Percentiles rank a stretch among this genome's conserved stretches.
Conservation (phyloP, 768 basidiomycete species). For the Boletus rubroflammeus region DNA sequence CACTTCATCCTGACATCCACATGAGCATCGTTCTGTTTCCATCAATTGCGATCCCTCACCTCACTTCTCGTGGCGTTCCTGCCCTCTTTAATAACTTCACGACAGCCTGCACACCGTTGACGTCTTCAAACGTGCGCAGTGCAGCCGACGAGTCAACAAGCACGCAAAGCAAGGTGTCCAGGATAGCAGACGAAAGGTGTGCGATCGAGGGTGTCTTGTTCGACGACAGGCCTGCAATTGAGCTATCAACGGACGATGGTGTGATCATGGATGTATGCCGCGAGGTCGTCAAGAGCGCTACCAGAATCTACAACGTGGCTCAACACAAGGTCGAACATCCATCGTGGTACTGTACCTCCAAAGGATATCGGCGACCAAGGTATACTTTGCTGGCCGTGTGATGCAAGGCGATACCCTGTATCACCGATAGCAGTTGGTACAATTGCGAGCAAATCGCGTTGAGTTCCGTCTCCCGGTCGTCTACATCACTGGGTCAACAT, state of each 20-base stretch:
- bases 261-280: slow-evolving; percentile 50
- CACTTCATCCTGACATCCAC: slow-evolving; percentile 78
- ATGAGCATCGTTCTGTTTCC: not conserved
- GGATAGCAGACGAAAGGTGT: slow-evolving; percentile 65
- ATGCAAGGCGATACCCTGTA: slow-evolving; percentile 74
- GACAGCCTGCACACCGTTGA: slow-evolving; percentile 72
- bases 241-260: slow-evolving; percentile 8
- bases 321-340: slow-evolving; percentile 1
- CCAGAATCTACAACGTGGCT: slow-evolving; percentile 51
- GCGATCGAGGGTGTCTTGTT: slow-evolving; percentile 20
- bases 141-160: slow-evolving; percentile 82
- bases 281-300: slow-evolving; percentile 67
- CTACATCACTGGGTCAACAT: slow-evolving; percentile 23
- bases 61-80: slow-evolving; percentile 80
- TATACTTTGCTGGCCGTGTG: slow-evolving; percentile 66
- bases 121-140: slow-evolving; percentile 74
- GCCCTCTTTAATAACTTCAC: slow-evolving; percentile 88
- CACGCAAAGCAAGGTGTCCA: slow-evolving; percentile 84
- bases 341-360: slow-evolving; percentile 50
- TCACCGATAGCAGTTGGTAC: slow-evolving; percentile 55
- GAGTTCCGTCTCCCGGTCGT: slow-evolving; percentile 47
- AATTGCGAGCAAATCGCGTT: slow-evolving; percentile 49
- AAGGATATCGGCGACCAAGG: slow-evolving; percentile 60
- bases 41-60: slow-evolving; percentile 65
- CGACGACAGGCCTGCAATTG: slow-evolving; percentile 14